These are phyloP conservation scores for Globisporangium alternatum DNA, from an alignment of 352 stramenopile species.

Conservation along the genomic window DNA sequence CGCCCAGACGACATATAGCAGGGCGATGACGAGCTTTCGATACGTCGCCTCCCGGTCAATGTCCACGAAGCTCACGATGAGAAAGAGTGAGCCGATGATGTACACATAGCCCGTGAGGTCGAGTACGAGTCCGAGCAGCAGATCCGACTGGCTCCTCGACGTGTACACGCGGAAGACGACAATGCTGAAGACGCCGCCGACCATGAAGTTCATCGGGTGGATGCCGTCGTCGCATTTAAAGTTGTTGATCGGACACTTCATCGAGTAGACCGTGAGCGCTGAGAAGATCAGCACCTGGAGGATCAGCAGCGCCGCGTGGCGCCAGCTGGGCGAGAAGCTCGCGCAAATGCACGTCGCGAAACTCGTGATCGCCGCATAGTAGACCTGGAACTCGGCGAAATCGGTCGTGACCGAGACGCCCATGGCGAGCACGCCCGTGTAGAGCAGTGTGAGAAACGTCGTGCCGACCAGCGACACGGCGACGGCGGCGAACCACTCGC, in stretches of 20 bases:
- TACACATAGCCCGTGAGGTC: slow-evolving; percentile 68
- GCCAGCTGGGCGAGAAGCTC: slow-evolving; percentile 61
- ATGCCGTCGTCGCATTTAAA: slow-evolving; percentile 53
- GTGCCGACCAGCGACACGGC: slow-evolving; percentile 1
- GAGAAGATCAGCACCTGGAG: slow-evolving; percentile 66
- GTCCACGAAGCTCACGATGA: slow-evolving; percentile 64
- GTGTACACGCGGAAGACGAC: slow-evolving; percentile 43
- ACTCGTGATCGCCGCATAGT: slow-evolving; percentile 57
- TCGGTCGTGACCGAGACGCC: slow-evolving; percentile 20
- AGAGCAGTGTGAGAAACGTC: slow-evolving; percentile 3
- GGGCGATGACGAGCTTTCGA: slow-evolving; percentile 59
- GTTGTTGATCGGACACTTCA: slow-evolving; percentile 68
- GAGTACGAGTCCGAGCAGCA: slow-evolving; percentile 64
- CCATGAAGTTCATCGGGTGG: slow-evolving; percentile 42
- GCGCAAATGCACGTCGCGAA: slow-evolving; percentile 45
- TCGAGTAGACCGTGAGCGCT: slow-evolving; percentile 63
- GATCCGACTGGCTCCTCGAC: slow-evolving; percentile 55
- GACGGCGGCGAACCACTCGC: slow-evolving; percentile 3
- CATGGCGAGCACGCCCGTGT: not conserved
- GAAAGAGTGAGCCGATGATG: slow-evolving; percentile 56
- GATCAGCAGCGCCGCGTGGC: slow-evolving; percentile 53
- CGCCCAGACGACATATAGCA: slow-evolving; percentile 72
- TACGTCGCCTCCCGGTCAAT: slow-evolving; percentile 67
- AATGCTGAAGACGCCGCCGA: slow-evolving; percentile 59
- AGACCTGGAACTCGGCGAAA: slow-evolving; percentile 46